Evolutionary conservation across 1,284 basidiomycete species (phyloP).

Genomic region (Farysia itapuensis): DNA sequence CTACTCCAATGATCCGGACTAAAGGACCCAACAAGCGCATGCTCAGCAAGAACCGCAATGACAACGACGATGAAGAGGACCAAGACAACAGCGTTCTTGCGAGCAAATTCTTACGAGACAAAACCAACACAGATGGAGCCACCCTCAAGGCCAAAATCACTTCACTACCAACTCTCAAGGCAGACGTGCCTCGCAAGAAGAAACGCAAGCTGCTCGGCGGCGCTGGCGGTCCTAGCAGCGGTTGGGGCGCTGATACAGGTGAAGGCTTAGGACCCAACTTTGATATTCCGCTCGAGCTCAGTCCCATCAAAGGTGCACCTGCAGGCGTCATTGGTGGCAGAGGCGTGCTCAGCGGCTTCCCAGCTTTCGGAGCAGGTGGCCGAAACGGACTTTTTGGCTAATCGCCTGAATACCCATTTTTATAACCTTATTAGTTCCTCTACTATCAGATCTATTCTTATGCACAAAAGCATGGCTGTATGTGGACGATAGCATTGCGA

Average conservation of each 20-base stretch:
- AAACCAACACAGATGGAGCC: constrained; percentile 10
- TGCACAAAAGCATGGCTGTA: no score
- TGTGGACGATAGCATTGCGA: no score
- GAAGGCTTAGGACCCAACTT: constrained; percentile 26
- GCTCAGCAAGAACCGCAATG: constrained; percentile 1
- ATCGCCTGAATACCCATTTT: no score
- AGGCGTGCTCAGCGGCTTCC: no score
- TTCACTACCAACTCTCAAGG: constrained; percentile 1
- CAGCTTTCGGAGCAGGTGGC: no score
- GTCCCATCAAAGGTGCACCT: constrained; percentile 21
- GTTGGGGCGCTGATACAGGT: background rate
- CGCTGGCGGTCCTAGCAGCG: no score
- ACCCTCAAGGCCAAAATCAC: background rate
- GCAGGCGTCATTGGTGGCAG: background rate
- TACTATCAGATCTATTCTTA: no score
- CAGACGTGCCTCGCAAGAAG: no score
- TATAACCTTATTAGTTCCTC: no score
- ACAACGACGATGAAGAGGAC: background rate
- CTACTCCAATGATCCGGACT: constrained; percentile 29
- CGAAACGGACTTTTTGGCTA: no score
- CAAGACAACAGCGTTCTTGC: constrained; percentile 14
- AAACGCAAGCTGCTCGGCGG: constrained; percentile 29
- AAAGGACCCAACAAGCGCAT: constrained; percentile 3
- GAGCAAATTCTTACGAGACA: constrained; percentile 22
- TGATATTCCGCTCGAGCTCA: constrained; percentile 28